Base-by-base conservation (phyloP, 495 filamentous ascomycete genomes). In the Talaromyces stipitatus region DNA sequence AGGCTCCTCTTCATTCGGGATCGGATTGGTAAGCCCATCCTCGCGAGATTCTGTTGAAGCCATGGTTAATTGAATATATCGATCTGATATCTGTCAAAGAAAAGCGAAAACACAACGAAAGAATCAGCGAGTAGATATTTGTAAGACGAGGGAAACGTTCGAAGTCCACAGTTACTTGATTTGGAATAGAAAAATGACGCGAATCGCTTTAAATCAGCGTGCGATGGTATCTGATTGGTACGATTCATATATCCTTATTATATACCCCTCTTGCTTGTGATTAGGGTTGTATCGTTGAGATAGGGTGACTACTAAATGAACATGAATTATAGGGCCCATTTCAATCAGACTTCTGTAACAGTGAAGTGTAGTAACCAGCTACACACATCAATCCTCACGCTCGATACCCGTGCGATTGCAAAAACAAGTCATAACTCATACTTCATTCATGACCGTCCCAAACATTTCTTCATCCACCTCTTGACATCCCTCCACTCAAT, bases 1-100 rank as follows among this genome's bases (percentile, higher is more conserved):
- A 50, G 91, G 91, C 63, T 92, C 89, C 41, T 84, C 76, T 64
- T 94, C 90, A 29, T 54, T 46, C 26, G 20, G 38, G 54, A 41
- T 38, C 33, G 8, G 24, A 33, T 55, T 55, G 38, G 29, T 26
- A 33, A 55, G 9, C 24, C 54, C 36, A 55, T 55, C 22, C 16
- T 50, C 48, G 3, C n/a, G n/a, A 4, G 16, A 18, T 14, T 18
- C 16, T 51, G 48, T 18, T 29, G 48, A 51, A 27, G 22, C 23
- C 47, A 28, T 50, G 33, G 3, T n/a, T 0, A 14, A 33, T 33
- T 33, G 30, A 14, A 8, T 16, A 38, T 3, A 38, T 3, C 16
- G 14, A 10, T 32, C 3, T 3, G 9, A 32, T n/a, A n/a, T n/a
- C n/a, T n/a, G n/a, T 2, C n/a, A 41, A 16, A 41, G 36, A 18